phyloP scores from a whole-genome alignment of 2,329 filamentous ascomycete species.

The Phyllosticta citrichinensis region DNA sequence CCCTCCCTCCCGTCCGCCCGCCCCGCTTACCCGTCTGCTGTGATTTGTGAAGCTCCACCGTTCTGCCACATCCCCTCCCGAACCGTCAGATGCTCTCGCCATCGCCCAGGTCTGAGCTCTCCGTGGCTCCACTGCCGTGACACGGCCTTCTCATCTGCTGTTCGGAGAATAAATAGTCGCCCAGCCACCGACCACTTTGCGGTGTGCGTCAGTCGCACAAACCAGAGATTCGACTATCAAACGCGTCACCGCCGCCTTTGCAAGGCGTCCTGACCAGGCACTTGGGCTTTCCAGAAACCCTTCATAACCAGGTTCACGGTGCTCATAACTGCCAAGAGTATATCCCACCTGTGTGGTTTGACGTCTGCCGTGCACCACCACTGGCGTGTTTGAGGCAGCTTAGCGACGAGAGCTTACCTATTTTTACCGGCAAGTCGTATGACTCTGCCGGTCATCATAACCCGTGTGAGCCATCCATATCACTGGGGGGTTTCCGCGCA shows the following conservation, averaged over 20 bases:
- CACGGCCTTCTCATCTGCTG: neutral
- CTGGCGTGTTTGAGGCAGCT: neutral
- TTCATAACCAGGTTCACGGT: conserved; percentile 6
- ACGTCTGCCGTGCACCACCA: conserved; percentile 5
- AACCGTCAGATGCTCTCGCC: neutral
- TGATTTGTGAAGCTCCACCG: neutral
- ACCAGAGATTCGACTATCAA: neutral
- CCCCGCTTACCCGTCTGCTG: conserved; percentile 5
- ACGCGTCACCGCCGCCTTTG: neutral
- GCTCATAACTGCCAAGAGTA: neutral
- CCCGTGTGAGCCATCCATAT: neutral
- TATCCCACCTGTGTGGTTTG: conserved; percentile 3
- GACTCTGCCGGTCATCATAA: neutral
- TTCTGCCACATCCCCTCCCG: neutral
- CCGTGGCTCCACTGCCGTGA: neutral
- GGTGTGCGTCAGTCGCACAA: neutral
- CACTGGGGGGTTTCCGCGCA: neutral
- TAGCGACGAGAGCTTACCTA: neutral
- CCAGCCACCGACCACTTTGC: neutral
- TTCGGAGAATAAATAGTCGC: conserved; percentile 7
- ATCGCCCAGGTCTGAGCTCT: neutral
- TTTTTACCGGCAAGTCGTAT: neutral
- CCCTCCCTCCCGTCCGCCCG: neutral
- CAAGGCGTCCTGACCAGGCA: neutral
- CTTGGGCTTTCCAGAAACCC: neutral